Conservation (phyloP, 2,329 filamentous ascomycete species). For the Trichoderma pleuroti region DNA sequence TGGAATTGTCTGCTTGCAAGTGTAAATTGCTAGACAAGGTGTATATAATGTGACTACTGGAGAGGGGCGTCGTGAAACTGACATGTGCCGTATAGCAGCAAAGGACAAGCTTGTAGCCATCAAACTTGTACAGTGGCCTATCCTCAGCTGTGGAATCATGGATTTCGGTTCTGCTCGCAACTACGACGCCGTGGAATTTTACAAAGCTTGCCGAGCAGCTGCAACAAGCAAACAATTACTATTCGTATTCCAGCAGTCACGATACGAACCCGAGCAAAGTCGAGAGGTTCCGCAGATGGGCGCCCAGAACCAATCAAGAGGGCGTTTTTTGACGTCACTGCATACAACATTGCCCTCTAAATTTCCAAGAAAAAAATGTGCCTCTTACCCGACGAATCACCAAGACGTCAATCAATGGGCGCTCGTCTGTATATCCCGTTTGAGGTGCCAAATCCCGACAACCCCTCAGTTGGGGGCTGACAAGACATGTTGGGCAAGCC, state of each 20-base stretch:
- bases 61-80: not conserved
- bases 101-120: not conserved
- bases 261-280: not conserved
- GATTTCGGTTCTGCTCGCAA: constrained; percentile 1
- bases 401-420: not conserved
- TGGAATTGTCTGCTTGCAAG: not conserved
- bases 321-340: not conserved
- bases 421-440: not conserved
- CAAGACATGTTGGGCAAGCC: not conserved
- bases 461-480: not conserved
- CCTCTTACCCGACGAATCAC: not conserved
- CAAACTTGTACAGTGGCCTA: not conserved
- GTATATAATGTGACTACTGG: not conserved
- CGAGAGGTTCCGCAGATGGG: not conserved
- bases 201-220: not conserved
- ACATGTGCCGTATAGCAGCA: not conserved
- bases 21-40: not conserved
- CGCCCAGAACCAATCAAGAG: not conserved
- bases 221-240: not conserved
- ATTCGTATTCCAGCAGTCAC: not conserved
- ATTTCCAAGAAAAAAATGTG: not conserved
- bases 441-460: not conserved
- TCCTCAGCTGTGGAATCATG: not conserved
- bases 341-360: not conserved
- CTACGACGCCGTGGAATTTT: not conserved